Evolutionary conservation across 2,329 filamentous ascomycete species (phyloP), one percentile per base, ranked within the genome.

Genomic region (Xylaria sp.): DNA sequence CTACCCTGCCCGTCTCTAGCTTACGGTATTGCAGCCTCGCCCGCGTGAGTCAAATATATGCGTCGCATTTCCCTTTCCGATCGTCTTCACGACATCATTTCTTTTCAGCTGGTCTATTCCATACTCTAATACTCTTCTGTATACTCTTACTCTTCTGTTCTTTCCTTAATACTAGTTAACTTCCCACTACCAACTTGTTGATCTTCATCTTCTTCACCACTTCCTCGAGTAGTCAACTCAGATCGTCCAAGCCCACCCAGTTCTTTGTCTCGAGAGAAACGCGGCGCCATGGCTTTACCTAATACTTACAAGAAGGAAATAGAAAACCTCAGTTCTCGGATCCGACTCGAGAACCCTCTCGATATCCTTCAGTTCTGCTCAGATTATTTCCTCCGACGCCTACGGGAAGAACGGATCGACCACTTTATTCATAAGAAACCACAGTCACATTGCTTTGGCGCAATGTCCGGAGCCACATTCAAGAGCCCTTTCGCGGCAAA

Each of bases 391-490:
- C 77, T 79, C 67, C 79, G 78, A 71, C 84, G 84, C 70, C 83
- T 90, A 69, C 83, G 86, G 73, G 80, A 80, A 70, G 84, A 89
- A 78, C 83, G 84, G 70, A 76, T 79, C 78, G 82, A 71, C 79
- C 82, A 66, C 51, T 52, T 56, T 42, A 54, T 47, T 56, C 54
- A 59, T n/a, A 46, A 34, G 48, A 19, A 55, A 54, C 52, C 57
- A 54, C 58, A 59, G 35, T 35, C 77, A 75, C 76, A 75, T 72
- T 73, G 64, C 68, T 70, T 70, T 59, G 70, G 73, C 61, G 74
- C 66, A 66, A 92, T 92, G 89, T 86, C 91, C 67, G 85, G 86
- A 73, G 86, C 83, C 70, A 85, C 80, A 69, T 94, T 95, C 76
- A 89, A 88, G 60, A 91, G 90, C 74, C 84, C 86, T 53, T 85